Evolutionary conservation across 1,284 basidiomycete genomes (phyloP).

Genomic region (Clitocybe nebularis): DNA sequence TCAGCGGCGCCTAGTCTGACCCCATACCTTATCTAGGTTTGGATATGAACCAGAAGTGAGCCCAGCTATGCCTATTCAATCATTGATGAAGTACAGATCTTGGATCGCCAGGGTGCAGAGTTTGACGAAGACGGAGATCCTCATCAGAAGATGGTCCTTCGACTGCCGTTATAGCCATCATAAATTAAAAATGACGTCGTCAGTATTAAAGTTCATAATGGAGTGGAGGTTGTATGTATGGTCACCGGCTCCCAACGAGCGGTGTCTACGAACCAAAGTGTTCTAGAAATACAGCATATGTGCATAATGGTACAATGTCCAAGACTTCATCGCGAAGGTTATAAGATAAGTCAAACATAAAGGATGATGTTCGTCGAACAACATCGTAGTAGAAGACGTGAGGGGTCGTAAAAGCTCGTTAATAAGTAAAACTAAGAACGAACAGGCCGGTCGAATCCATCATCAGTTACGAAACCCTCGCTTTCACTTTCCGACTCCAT

Average conservation of each 20-base stretch:
- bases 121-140: constrained; percentile 80
- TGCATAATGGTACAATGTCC: constrained; percentile 14
- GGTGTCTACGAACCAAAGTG: constrained; percentile 15
- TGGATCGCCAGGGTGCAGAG: constrained; percentile 53
- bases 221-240: constrained; percentile 15
- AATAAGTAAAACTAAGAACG: constrained; percentile 24
- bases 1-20: no score
- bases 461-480: constrained; percentile 51
- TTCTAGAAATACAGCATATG: constrained; percentile 33
- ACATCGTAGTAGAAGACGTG: constrained; percentile 11
- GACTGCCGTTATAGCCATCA: constrained; percentile 37
- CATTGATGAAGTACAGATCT: constrained; percentile 20
- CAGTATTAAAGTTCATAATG: no score
- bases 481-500: constrained; percentile 64
- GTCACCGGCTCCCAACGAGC: background rate
- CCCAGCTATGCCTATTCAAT: constrained; percentile 3
- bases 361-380: constrained; percentile 7
- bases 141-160: constrained; percentile 72
- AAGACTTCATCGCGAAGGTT: constrained; percentile 12
- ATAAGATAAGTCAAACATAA: constrained; percentile 16
- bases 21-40: constrained; percentile 43
- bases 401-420: constrained; percentile 21
- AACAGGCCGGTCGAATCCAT: constrained; percentile 32
- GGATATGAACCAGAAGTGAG: constrained; percentile 67
- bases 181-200: constrained; percentile 22